Conservation (phyloP, 73 alveolate species). For the Paraurostyla sp. region DNA sequence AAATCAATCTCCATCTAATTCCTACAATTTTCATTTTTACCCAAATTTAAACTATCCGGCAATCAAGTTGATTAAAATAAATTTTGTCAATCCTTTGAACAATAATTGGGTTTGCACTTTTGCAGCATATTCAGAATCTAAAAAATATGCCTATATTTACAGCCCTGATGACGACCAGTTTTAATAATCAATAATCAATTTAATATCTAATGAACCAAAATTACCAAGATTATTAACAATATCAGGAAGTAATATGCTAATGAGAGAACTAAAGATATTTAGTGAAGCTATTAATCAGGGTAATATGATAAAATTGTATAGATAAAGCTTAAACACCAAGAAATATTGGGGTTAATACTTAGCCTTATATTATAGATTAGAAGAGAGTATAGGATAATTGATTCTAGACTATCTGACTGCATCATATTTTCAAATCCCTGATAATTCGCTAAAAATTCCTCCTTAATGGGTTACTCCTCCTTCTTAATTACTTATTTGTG, state of each 20-base stretch:
- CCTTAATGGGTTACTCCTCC: slow-evolving; percentile 46
- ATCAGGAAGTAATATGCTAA: neutral
- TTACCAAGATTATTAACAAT: neutral
- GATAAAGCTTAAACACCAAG: neutral
- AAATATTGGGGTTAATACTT: slow-evolving; percentile 28
- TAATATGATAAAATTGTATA: neutral
- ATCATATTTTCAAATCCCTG: neutral
- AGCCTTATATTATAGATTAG: slow-evolving; percentile 14
- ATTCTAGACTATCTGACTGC: slow-evolving; percentile 14
- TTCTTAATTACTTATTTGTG: slow-evolving; percentile 18
- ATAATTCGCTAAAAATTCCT: neutral
- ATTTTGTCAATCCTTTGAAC: too few relatives aligned
- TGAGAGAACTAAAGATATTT: slow-evolving; percentile 51
- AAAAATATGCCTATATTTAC: too few relatives aligned
- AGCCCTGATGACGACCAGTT: too few relatives aligned
- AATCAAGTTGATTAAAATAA: too few relatives aligned
- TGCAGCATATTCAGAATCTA: too few relatives aligned
- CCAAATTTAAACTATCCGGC: too few relatives aligned
- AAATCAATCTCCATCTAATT: too few relatives aligned
- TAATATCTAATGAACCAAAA: neutral
- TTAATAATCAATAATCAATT: neutral
- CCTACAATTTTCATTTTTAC: too few relatives aligned
- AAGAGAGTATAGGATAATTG: slow-evolving; percentile 5
- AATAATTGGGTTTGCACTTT: too few relatives aligned
- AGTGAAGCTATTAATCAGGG: neutral